phyloP scores from a whole-genome alignment of 1,139 yeast species.

The Suhomyces bokatorum region DNA sequence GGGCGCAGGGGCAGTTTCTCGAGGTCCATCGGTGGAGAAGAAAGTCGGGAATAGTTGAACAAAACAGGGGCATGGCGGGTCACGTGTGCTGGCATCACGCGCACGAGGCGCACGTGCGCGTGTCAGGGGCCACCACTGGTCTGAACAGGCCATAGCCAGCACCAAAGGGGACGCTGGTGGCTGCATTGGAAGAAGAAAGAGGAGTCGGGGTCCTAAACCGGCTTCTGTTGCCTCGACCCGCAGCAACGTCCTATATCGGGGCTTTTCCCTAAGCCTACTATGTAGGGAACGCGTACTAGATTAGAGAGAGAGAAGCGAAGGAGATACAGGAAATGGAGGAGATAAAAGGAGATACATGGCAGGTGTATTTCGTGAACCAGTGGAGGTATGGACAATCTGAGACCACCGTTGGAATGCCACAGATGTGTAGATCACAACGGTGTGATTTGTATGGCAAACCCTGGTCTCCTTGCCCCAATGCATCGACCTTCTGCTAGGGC shows the following conservation, averaged over 20 bases:
- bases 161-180: neutral
- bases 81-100: constrained; percentile 1
- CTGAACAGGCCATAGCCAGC: neutral
- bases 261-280: neutral
- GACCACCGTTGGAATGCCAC: too few relatives aligned
- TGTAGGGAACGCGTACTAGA: neutral
- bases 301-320: too few relatives aligned
- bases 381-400: too few relatives aligned
- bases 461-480: too few relatives aligned
- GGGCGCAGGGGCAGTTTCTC: constrained; percentile 1
- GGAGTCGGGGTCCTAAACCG: neutral
- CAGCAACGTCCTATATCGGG: neutral
- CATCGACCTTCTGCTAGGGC: too few relatives aligned
- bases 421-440: too few relatives aligned
- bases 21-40: constrained; percentile 1
- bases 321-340: too few relatives aligned
- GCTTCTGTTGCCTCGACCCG: neutral
- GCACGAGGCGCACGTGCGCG: neutral
- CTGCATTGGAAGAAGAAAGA: neutral
- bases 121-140: too few relatives aligned
- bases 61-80: neutral
- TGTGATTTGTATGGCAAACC: too few relatives aligned
- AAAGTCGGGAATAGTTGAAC: neutral
- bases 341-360: too few relatives aligned
- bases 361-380: too few relatives aligned